Conservation (phyloP, 176 grass and related monocot genomes). For the Secale cereale region DNA sequence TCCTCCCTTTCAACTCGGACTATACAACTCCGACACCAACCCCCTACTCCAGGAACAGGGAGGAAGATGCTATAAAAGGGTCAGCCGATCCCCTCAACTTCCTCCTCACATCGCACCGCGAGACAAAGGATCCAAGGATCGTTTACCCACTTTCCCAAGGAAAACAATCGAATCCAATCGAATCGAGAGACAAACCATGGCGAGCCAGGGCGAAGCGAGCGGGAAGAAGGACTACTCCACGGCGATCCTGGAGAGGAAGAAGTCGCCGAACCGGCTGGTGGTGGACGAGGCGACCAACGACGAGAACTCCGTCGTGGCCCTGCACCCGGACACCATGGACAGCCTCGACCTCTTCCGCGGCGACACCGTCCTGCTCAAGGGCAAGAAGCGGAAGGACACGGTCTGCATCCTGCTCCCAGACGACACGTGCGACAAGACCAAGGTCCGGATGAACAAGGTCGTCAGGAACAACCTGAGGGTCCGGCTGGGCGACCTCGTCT, state of each 20-base stretch:
- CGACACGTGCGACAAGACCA: conserved; percentile 62
- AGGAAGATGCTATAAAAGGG: no score
- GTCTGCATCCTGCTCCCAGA: conserved; percentile 70
- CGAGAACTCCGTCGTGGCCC: background rate
- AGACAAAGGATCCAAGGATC: background rate
- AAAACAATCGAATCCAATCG: background rate
- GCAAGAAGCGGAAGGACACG: conserved; percentile 78
- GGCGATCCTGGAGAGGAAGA: background rate
- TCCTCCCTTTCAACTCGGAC: no score
- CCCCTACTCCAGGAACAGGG: no score
- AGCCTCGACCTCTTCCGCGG: background rate
- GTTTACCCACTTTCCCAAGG: no score
- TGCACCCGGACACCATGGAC: background rate
- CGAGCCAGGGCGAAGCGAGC: background rate
- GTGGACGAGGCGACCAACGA: background rate
- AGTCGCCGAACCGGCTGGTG: background rate
- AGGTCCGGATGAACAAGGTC: conserved; percentile 79
- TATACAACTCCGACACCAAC: no score
- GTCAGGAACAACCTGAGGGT: conserved; percentile 62
- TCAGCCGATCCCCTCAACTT: background rate
- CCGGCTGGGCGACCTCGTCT: conserved; percentile 51
- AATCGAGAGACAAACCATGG: background rate
- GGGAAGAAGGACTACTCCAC: background rate
- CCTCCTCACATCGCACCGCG: background rate
- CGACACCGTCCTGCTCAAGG: conserved; percentile 20